Base-by-base conservation (phyloP, 805 yeast species). In the Tetrapisispora phaffii region DNA sequence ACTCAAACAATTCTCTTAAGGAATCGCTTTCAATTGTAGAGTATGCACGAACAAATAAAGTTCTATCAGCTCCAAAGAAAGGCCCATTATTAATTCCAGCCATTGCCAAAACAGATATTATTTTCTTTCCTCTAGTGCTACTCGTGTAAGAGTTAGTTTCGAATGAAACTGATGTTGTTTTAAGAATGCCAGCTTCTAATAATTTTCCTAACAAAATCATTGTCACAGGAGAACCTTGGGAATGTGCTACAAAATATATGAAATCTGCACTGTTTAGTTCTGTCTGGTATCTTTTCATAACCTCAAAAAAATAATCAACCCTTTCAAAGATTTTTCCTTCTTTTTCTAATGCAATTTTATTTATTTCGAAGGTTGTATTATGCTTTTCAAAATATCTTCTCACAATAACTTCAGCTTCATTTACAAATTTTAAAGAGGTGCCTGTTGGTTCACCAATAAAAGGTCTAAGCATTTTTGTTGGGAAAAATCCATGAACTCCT, bases 401-500 rank as follows among this genome's bases (percentile, higher is more conserved):
- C 1, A 93, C 75, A 0, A 89, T 80, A 46, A 71, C 71, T 51
- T 88, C 97, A 0, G 96, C 97, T 56, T 88, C 97, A 50, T 78
- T 80, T 29, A 95, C 87, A 65, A 90, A 93, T 59, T 83, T 82
- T 39, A 82, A 72, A 0, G 97, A 90, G 0, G 98, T 90, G 0
- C 98, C 98, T 19, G 94, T 93, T 4, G 98, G 98, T 50, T 89
- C 88, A 2, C 98, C 98, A 42, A 90, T 80, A 15, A 90, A 57
- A 0, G 95, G 88, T 42, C 98, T 68, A 9, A 93, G 70, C 73
- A 87, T 80, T 50, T 75, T 77, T 1, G 87, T 84, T 0, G 98
- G 98, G 68, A 93, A 90, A 58, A 89, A 90, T 0, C 98, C 98
- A 66, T 90, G 98, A 1, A 90, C 89, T 0, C 98, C 98, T 47